Base-by-base conservation (phyloP, 768 basidiomycete species). In the Pleurotus tuoliensis region DNA sequence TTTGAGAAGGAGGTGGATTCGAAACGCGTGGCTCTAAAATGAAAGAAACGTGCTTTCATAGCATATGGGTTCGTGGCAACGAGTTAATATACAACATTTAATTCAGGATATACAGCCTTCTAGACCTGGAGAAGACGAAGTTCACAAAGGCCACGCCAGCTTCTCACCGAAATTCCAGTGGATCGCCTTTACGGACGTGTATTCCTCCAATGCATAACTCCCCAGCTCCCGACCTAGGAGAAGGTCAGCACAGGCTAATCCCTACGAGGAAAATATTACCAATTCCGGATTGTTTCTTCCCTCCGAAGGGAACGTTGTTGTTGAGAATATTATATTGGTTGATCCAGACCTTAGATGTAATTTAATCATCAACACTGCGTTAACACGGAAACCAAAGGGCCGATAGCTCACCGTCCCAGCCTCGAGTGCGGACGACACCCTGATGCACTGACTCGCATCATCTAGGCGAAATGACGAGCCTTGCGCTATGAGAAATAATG, bases 271-370 rank as follows among this genome's bases (percentile, higher is more conserved):
- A 30, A 56, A 46, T 55, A 80, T 57, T 62, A 89, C 90, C 88
- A 64, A 91, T 86, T 52, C 94, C 94, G 43, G 89, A 91, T 68
- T 92, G 88, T 72, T 95, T 96, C 76, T 90, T 96, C 20, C 95
- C 96, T 38, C 96, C 95, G 65, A 98, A 98, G 1, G 96, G 96
- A 45, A 94, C 87, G 58, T 95, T 92, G 69, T 91, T 92, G 72
- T 83, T 82, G 56, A 96, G 69, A 11, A 89, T 41, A 65, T 88
- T 90, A 73, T 94, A 95, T 65, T 92, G 87, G 70, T 98, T 98
- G 58, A 94, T 82, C 94, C 94, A 97, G 41, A 93, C 88, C 87
- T 90, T 58, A 34, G 11, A 34, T 11, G 2, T 9, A 34, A 34
- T 34, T 9, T 34, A 47, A 24, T 34, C 40, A 30, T 12, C 51